Conservation (phyloP, 1,284 basidiomycete genomes). For the Sporisorium scitamineum region DNA sequence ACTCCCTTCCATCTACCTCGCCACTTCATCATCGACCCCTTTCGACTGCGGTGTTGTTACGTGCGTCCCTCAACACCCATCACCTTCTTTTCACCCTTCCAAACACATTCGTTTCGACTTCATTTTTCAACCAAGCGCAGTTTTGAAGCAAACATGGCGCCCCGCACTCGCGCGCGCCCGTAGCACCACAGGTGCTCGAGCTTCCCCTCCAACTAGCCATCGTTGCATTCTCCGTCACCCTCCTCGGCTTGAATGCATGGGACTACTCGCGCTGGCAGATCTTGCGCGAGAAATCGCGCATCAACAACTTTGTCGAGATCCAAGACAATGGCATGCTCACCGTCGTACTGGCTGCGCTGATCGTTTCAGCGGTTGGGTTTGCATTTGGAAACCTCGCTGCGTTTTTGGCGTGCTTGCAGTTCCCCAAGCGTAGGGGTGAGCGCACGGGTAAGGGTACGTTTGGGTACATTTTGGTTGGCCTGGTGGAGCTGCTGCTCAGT, state of each 20-base stretch:
- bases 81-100: not conserved
- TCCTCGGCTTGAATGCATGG: conserved; percentile 52
- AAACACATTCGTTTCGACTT: not conserved
- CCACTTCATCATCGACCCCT: not conserved
- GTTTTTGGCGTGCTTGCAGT: conserved; percentile 52
- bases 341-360: conserved; percentile 51
- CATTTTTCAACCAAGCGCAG: not conserved
- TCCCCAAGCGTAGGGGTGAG: conserved; percentile 54
- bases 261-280: conserved; percentile 46
- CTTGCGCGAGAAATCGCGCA: conserved; percentile 20
- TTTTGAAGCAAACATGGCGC: conserved; percentile 16
- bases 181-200: conserved; percentile 54
- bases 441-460: conserved; percentile 58
- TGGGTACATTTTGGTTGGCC: conserved; percentile 49
- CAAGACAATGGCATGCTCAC: conserved; percentile 50
- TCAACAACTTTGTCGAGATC: conserved; percentile 45
- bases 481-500: conserved; percentile 44
- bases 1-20: too few species aligned
- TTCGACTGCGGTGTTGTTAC: not conserved
- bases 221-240: conserved; percentile 52
- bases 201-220: conserved; percentile 53
- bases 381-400: conserved; percentile 47
- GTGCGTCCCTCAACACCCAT: not conserved
- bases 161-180: conserved; percentile 42
- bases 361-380: conserved; percentile 47